A percentile compares a stretch with the other conserved stretches of the same genome.
These are phyloP conservation scores for Pontederia crassipes DNA, from an alignment of 176 grass and related monocot genomes.

Conservation along the genomic window DNA sequence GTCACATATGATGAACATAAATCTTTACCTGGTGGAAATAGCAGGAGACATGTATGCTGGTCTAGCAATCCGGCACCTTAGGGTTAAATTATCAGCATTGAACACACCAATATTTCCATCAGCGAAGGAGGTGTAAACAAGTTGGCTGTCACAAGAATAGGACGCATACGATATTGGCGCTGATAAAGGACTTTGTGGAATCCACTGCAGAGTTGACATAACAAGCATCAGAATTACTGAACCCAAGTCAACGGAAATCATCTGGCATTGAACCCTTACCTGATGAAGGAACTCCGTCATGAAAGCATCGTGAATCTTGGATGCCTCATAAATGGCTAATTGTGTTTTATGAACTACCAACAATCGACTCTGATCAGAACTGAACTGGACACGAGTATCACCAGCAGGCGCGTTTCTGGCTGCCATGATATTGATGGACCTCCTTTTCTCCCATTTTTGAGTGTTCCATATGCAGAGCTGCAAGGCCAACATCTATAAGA, in stretches of 20 bases:
- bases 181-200: slow-evolving; percentile 63
- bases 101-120: slow-evolving; percentile 87
- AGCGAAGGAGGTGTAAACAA: slow-evolving; percentile 74
- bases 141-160: slow-evolving; percentile 75
- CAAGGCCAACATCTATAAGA: slow-evolving; percentile 17
- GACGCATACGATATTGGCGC: slow-evolving; percentile 73
- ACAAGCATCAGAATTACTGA: slow-evolving; percentile 6
- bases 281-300: slow-evolving; percentile 54
- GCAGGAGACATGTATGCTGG: slow-evolving; percentile 47
- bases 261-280: slow-evolving; percentile 25
- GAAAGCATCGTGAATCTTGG: slow-evolving; percentile 30
- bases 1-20: neutral
- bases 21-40: slow-evolving; percentile 40
- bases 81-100: slow-evolving; percentile 78
- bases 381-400: slow-evolving; percentile 90
- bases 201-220: slow-evolving; percentile 63
- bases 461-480: slow-evolving; percentile 81
- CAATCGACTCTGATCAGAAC: slow-evolving; percentile 70
- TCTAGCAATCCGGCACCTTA: slow-evolving; percentile 72
- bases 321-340: slow-evolving; percentile 78
- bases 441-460: slow-evolving; percentile 82
- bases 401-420: slow-evolving; percentile 62
- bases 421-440: slow-evolving; percentile 52
- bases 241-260: slow-evolving; percentile 5
- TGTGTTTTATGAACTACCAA: slow-evolving; percentile 93